These are phyloP conservation scores for Camelina neglecta DNA, from an alignment of 345 rosid species.

Conservation along the genomic window DNA sequence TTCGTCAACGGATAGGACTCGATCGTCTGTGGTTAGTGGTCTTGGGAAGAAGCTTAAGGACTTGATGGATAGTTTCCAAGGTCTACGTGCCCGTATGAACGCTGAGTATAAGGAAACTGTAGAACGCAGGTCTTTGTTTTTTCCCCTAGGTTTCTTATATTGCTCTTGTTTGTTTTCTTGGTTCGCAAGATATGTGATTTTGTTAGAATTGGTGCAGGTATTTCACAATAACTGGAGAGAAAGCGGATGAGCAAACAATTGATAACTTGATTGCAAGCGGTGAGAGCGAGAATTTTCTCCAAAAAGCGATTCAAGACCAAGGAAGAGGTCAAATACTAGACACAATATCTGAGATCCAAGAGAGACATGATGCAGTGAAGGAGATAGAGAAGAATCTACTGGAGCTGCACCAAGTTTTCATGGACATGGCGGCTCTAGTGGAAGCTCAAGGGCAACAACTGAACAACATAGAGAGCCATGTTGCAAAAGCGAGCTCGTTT, in stretches of 20 bases:
- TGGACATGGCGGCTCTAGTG: conserved; percentile 90
- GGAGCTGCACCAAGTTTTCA: conserved; percentile 84
- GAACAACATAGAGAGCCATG: conserved; percentile 83
- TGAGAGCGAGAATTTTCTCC: conserved; percentile 83
- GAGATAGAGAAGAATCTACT: conserved; percentile 86
- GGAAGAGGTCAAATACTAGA: conserved; percentile 86
- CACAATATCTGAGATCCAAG: conserved; percentile 83
- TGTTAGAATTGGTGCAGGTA: conserved; percentile 46
- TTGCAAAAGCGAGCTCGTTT: conserved; percentile 83
- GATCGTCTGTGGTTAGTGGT: conserved; percentile 76
- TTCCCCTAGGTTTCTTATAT: conserved; percentile 14
- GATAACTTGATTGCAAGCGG: conserved; percentile 86
- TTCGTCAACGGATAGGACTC: conserved; percentile 80
- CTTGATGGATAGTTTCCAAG: conserved; percentile 78
- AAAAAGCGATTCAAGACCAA: conserved; percentile 87
- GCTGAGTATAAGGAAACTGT: conserved; percentile 77
- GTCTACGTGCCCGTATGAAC: conserved; percentile 61
- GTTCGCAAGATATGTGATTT: neutral
- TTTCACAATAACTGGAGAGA: conserved; percentile 77
- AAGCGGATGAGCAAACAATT: conserved; percentile 70
- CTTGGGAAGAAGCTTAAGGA: conserved; percentile 81
- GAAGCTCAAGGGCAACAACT: conserved; percentile 92
- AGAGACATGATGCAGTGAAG: conserved; percentile 84
- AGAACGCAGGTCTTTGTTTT: conserved; percentile 49
- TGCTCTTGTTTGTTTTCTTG: conserved; percentile 6